Conservation (phyloP, 2,329 filamentous ascomycete genomes). For the Blastomyces percursus region DNA sequence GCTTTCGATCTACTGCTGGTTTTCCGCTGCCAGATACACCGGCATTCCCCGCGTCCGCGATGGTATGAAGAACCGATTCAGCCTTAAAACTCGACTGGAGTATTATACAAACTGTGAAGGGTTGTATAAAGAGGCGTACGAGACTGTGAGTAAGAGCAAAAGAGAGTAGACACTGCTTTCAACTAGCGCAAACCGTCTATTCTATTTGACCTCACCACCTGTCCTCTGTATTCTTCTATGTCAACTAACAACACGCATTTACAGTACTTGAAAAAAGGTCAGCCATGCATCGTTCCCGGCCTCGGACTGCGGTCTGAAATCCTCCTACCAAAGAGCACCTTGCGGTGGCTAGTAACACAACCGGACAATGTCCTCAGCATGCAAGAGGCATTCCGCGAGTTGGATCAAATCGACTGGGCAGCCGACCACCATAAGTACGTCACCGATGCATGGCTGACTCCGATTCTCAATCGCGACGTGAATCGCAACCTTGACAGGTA, state of each 20-base stretch:
- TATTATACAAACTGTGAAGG: slow-evolving; percentile 2
- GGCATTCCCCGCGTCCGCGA: background rate
- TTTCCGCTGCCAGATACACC: background rate
- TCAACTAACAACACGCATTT: background rate
- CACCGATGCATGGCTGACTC: background rate
- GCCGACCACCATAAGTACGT: background rate
- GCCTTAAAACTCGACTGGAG: background rate
- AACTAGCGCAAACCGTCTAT: background rate
- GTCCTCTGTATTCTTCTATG: background rate
- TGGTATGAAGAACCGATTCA: background rate
- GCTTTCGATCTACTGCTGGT: background rate
- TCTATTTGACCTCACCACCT: background rate
- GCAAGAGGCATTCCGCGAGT: background rate
- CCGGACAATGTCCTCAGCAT: background rate
- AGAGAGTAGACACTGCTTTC: background rate
- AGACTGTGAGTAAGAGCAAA: background rate
- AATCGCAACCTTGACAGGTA: slow-evolving; percentile 2
- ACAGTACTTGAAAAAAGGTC: slow-evolving; percentile 3
- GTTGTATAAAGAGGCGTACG: slow-evolving; percentile 1
- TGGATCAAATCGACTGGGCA: slow-evolving; percentile 3
- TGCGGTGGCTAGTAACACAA: background rate
- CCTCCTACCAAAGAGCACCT: background rate
- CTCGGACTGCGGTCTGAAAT: background rate
- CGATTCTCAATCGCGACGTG: background rate
- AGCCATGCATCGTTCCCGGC: slow-evolving; percentile 2